Percentiles rank a stretch among this genome's conserved stretches.
Conservation (phyloP, 2,329 filamentous ascomycete genomes). For the Aureobasidium leucospermi region DNA sequence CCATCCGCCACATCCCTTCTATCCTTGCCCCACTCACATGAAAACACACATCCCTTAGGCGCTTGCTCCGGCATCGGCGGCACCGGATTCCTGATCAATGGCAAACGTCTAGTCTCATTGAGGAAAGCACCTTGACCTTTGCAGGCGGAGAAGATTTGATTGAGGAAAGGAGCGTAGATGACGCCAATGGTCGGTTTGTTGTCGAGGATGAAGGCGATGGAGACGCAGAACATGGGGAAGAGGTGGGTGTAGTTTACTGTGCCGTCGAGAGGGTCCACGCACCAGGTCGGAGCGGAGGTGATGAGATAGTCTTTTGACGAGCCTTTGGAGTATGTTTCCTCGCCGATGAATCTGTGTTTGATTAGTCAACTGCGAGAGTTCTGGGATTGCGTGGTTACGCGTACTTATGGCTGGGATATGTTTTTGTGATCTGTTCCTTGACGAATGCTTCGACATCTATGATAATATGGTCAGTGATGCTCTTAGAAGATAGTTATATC, state of each 20-base stretch:
- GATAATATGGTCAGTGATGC: not conserved
- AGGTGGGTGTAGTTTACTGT: slow-evolving; percentile 77
- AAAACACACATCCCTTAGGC: slow-evolving; percentile 63
- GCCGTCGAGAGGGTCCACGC: slow-evolving; percentile 69
- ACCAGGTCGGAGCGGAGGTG: slow-evolving; percentile 59
- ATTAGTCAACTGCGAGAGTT: not conserved
- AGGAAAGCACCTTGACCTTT: slow-evolving; percentile 61
- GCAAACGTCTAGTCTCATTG: slow-evolving; percentile 56
- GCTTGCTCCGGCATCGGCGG: slow-evolving; percentile 57
- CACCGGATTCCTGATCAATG: slow-evolving; percentile 55
- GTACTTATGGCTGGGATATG: slow-evolving; percentile 61
- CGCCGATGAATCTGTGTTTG: slow-evolving; percentile 59
- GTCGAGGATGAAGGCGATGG: slow-evolving; percentile 60
- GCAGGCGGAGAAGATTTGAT: slow-evolving; percentile 63
- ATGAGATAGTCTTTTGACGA: slow-evolving; percentile 63
- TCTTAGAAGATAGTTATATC: not conserved
- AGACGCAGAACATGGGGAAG: slow-evolving; percentile 76
- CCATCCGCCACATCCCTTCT: slow-evolving; percentile 57
- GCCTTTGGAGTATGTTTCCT: slow-evolving; percentile 67
- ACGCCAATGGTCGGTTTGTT: slow-evolving; percentile 59
- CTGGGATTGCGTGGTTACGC: too few relatives aligned
- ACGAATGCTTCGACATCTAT: slow-evolving; percentile 67
- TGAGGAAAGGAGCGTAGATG: slow-evolving; percentile 63
- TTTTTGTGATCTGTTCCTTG: slow-evolving; percentile 48
- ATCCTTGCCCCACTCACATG: slow-evolving; percentile 76